Evolutionary conservation across 2,329 filamentous ascomycete species (phyloP), one percentile per base, ranked within the genome.

Genomic region (Venturia aucupariae): DNA sequence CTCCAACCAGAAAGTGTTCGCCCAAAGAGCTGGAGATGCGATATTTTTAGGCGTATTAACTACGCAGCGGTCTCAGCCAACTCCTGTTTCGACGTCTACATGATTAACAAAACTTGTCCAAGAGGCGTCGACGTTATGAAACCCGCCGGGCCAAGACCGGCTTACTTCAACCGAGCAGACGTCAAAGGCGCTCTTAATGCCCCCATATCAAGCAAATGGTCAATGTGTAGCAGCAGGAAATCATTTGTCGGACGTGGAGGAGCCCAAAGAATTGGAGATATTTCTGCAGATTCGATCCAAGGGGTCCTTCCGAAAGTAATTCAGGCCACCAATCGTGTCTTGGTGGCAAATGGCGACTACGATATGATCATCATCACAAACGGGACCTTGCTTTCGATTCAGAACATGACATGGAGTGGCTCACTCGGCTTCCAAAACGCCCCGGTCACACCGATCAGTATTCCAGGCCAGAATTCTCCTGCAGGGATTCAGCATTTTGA

Each of bases 61-160:
- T 68, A 78, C 0, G 86, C 84, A 32, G 61, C 64, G 1, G 19
- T 17, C n/a, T 11, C 32, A 11, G 32, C 32, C 1, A 67, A 67
- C 24, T 32, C 27, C 22, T 67, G 66, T 62, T 67, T 67, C 61
- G 64, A 67, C 57, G 65, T 69, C 19, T 69, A 70, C 38, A 65
- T 69, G 54, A 66, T 69, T 38, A 67, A 63, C 63, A 44, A 64
- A 30, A 65, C 64, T 38, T 70, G 68, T 41, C 68, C 68, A 17
- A 63, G 63, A 22, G 63, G 64, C 8, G 64, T 38, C 15, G 67
- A 68, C 48, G 64, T 63, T 11, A 63, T 69, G 67, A 85, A 84
- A n/a, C 87, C 88, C 74, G 87, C 1, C 87, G 63, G 27, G 60
- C 72, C 74, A 22, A 92, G 92, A 73, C 70, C 83, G 0, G 87